phyloP scores from a whole-genome alignment of 495 filamentous ascomycete species.

The Tuber borchii region DNA sequence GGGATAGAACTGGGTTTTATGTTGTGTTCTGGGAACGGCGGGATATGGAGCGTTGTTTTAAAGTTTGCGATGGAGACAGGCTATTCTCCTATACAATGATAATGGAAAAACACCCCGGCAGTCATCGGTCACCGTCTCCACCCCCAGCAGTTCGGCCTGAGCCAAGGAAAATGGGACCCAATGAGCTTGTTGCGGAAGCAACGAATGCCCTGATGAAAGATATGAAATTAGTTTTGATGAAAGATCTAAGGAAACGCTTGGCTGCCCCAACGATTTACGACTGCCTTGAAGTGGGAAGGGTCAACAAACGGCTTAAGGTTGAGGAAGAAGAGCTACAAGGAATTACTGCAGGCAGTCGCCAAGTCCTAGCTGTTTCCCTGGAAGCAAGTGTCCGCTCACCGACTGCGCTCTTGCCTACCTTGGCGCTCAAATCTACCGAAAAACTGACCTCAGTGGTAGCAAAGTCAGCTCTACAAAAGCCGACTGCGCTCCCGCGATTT shows the following conservation, averaged over 20 bases:
- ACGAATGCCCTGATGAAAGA: slow-evolving; percentile 70
- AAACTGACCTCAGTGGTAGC: slow-evolving; percentile 9
- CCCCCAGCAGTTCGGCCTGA: slow-evolving; percentile 49
- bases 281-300: slow-evolving; percentile 77
- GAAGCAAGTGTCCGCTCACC: neutral
- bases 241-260: slow-evolving; percentile 76
- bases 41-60: slow-evolving; percentile 70
- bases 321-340: slow-evolving; percentile 67
- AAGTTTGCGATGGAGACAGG: slow-evolving; percentile 61
- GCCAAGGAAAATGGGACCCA: slow-evolving; percentile 55
- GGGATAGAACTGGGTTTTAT: slow-evolving; percentile 82
- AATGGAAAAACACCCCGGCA: slow-evolving; percentile 73
- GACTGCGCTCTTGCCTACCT: slow-evolving; percentile 14
- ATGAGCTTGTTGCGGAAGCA: slow-evolving; percentile 81
- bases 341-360: slow-evolving; percentile 31
- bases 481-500: slow-evolving; percentile 39
- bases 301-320: slow-evolving; percentile 63
- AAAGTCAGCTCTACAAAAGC: slow-evolving; percentile 24
- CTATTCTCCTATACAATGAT: slow-evolving; percentile 91
- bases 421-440: slow-evolving; percentile 18
- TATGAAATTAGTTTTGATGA: slow-evolving; percentile 73
- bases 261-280: slow-evolving; percentile 74
- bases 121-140: slow-evolving; percentile 44
- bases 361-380: slow-evolving; percentile 5
- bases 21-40: slow-evolving; percentile 78